Evolutionary conservation across 495 filamentous ascomycete species (phyloP).

Genomic region (Penicillium canescens): DNA sequence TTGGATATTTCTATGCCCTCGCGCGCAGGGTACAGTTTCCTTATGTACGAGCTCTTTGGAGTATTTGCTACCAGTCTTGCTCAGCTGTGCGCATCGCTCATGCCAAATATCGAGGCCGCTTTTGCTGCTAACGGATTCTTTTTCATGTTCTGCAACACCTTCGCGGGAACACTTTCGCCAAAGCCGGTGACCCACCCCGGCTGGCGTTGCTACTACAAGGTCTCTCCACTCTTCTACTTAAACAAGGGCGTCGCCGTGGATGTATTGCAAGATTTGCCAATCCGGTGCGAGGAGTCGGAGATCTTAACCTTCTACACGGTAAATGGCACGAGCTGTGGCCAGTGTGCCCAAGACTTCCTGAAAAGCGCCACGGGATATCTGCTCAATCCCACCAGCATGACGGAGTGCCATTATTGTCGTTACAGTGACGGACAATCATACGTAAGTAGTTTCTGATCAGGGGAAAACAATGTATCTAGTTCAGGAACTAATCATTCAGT

Average conservation of each 20-base stretch:
- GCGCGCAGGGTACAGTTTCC: slow-evolving; percentile 15
- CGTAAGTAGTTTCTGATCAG: slow-evolving; percentile 10
- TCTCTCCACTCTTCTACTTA: slow-evolving; percentile 20
- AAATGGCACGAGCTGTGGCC: slow-evolving; percentile 53
- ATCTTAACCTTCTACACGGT: slow-evolving; percentile 59
- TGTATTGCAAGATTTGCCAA: slow-evolving; percentile 56
- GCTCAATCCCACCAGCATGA: slow-evolving; percentile 43
- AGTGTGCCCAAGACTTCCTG: slow-evolving; percentile 55
- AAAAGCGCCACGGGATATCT: slow-evolving; percentile 52
- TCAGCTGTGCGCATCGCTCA: slow-evolving; percentile 9
- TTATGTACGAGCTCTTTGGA: slow-evolving; percentile 14
- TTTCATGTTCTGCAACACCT: slow-evolving; percentile 20
- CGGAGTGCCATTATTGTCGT: slow-evolving; percentile 59
- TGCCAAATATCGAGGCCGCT: slow-evolving; percentile 11
- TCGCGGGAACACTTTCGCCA: slow-evolving; percentile 13
- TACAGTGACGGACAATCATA: slow-evolving; percentile 17
- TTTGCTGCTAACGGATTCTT: slow-evolving; percentile 15
- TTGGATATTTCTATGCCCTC: slow-evolving; percentile 9
- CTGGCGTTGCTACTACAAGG: slow-evolving; percentile 20
- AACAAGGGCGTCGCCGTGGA: slow-evolving; percentile 60
- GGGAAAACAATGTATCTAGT: too few relatives aligned
- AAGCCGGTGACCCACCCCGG: slow-evolving; percentile 10
- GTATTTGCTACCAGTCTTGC: slow-evolving; percentile 16
- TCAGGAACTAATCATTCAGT: too few relatives aligned
- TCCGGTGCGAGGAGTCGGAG: slow-evolving; percentile 53